Conservation (phyloP, 768 basidiomycete species). For the Sarcodon sp. region DNA sequence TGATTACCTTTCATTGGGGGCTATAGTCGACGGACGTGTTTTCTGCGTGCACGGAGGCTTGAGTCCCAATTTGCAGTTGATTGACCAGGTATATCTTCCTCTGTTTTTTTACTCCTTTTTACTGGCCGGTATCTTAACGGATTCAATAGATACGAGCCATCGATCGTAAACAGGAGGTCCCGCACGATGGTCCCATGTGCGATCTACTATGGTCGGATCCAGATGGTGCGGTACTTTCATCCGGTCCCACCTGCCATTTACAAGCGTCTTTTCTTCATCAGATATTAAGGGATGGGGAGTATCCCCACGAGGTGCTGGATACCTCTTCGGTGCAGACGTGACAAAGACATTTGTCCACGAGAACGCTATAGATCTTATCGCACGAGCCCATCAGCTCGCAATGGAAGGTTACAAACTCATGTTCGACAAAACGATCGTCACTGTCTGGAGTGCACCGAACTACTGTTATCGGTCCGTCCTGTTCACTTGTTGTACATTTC, state of each 20-base stretch:
- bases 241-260: constrained; percentile 30
- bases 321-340: constrained; percentile 87
- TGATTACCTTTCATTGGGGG: constrained; percentile 89
- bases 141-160: constrained; percentile 71
- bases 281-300: constrained; percentile 94
- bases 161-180: constrained; percentile 94
- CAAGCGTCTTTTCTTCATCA: constrained; percentile 12
- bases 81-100: constrained; percentile 66
- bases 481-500: constrained; percentile 4
- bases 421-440: constrained; percentile 92
- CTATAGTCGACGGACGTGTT: constrained; percentile 93
- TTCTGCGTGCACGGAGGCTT: constrained; percentile 97
- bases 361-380: constrained; percentile 91
- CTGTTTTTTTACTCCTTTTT: background rate
- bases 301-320: constrained; percentile 96
- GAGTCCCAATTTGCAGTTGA: constrained; percentile 73
- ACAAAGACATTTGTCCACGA: constrained; percentile 82
- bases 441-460: constrained; percentile 97
- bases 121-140: constrained; percentile 9
- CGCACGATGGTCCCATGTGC: constrained; percentile 98
- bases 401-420: constrained; percentile 98
- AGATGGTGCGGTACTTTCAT: constrained; percentile 50
- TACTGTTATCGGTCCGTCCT: constrained; percentile 85
- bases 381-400: constrained; percentile 92
- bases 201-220: constrained; percentile 99